Conservation (phyloP, 2,329 filamentous ascomycete genomes). For the Knufia petricola region DNA sequence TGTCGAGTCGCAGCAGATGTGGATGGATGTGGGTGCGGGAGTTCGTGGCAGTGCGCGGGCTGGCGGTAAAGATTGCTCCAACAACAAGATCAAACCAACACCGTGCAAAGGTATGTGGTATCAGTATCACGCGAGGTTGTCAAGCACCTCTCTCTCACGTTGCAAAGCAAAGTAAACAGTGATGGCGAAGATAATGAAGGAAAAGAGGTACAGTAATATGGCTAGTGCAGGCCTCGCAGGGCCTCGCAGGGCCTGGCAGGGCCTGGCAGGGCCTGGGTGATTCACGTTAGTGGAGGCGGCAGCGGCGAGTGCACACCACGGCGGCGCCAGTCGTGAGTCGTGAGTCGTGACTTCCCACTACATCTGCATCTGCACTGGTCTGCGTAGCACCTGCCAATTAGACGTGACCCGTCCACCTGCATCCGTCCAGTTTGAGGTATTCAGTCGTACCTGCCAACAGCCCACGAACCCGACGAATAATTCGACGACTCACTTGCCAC, state of each 20-base stretch:
- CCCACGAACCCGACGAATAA: constrained; percentile 2
- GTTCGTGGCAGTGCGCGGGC: no score
- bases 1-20: no score
- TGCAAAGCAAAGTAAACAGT: background rate
- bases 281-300: constrained; percentile 3
- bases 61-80: no score
- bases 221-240: no score
- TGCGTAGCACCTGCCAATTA: background rate
- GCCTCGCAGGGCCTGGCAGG: no score
- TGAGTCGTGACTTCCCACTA: no score
- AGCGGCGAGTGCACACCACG: constrained; percentile 1
- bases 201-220: background rate
- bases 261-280: no score
- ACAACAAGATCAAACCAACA: background rate
- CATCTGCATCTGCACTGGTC: background rate
- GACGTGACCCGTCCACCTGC: background rate
- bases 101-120: background rate
- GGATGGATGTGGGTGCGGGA: no score
- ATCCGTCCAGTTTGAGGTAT: background rate
- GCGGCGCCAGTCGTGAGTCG: background rate
- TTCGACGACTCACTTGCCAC: constrained; percentile 6
- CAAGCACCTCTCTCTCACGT: background rate
- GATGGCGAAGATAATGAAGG: background rate
- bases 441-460: background rate
- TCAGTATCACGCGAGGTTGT: background rate